phyloP scores from a whole-genome alignment of 2,329 filamentous ascomycete genomes.

The Penicillium janthinellum region DNA sequence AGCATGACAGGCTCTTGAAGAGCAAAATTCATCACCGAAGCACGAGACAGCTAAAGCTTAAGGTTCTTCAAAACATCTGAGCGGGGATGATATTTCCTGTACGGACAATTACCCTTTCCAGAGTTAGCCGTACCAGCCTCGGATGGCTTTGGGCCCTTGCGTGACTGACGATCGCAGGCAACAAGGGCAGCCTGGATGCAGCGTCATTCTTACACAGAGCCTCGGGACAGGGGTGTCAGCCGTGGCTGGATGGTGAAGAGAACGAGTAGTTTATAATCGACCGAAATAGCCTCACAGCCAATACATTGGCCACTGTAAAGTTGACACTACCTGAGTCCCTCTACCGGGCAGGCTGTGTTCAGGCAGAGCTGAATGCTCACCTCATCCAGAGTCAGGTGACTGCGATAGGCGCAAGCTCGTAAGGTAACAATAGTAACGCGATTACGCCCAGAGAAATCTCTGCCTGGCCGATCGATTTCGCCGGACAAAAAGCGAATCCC shows the following conservation, averaged over 20 bases:
- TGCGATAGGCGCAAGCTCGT: conserved; percentile 13
- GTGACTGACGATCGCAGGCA: conserved; percentile 5
- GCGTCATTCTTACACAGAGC: background rate
- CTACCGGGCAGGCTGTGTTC: background rate
- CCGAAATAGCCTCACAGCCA: background rate
- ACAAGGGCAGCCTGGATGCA: background rate
- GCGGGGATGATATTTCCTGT: background rate
- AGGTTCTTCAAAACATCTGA: background rate
- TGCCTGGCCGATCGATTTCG: conserved; percentile 7
- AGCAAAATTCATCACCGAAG: background rate
- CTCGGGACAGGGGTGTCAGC: background rate
- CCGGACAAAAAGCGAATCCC: background rate
- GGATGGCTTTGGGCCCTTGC: background rate
- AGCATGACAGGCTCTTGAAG: background rate
- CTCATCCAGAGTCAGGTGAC: conserved; percentile 18
- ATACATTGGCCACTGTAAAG: background rate
- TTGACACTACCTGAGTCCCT: background rate
- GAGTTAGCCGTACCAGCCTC: background rate
- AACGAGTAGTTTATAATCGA: background rate
- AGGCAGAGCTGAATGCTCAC: background rate
- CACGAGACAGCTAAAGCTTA: background rate
- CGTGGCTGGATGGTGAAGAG: background rate
- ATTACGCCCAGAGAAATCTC: conserved; percentile 24
- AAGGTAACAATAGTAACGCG: conserved; percentile 16
- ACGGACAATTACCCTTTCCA: background rate